Base-by-base conservation (phyloP, 805 yeast genomes). In the Cephaloascus fragrans region DNA sequence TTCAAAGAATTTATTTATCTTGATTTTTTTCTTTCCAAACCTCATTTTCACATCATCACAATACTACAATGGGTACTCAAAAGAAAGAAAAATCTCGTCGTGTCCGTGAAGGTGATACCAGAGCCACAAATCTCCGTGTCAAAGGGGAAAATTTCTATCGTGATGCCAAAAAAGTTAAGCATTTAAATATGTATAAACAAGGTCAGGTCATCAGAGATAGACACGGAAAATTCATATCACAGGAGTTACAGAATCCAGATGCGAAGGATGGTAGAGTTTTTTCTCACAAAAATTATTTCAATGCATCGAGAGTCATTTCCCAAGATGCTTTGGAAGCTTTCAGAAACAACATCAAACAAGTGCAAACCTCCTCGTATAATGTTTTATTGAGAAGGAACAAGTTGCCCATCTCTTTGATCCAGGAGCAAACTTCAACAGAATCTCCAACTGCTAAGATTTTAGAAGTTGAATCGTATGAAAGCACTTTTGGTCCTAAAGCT, bases 281-380 rank as follows among this genome's bases (percentile, higher is more conserved):
- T 56, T 97, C 98, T 4, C 90, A 90, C 60, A 77, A 96, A 59
- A 77, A 94, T 56, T 90, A 97, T 98, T 93, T 93, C 56, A 96
- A 96, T 37, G 93, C 88, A 62, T 87, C 98, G 12, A 77, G 98
- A 55, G 98, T 90, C 32, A 90, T 90, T 54, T 90, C 97, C 3
- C 98, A 90, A 59, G 96, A 93, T 69, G 96, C 97, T 2, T 68
- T 90, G 52, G 69, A 83, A 20, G 97, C 93, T 64, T 90, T 90
- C 67, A 74, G 98, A 58, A 93, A 85, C 48, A 97, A 97, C 6
- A 71, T 90, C 65, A 94, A 93, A 36, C 95, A 82, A 45, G 83
- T 83, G 52, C 75, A 81, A 51, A 71, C 80, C 48, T 95, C 90
- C 53, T 60, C 79, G 2, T 90, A 88, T 58, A 94, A 89, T 53